Conservation (phyloP, 2,329 filamentous ascomycete species). For the Xylaria sp. region DNA sequence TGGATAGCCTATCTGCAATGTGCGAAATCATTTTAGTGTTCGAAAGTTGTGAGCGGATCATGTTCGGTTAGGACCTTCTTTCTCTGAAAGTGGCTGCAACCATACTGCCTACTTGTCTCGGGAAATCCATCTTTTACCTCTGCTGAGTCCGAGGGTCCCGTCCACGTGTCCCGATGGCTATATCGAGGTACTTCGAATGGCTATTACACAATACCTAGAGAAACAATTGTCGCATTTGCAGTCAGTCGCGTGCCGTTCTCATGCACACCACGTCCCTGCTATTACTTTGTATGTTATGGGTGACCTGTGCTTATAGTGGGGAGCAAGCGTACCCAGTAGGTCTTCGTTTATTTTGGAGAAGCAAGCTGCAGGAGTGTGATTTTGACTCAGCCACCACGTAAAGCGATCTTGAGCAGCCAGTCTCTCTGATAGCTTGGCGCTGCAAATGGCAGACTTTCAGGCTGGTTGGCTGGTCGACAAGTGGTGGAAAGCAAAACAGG, state of each 20-base stretch:
- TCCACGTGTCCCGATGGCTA: background rate
- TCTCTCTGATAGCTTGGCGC: conserved; percentile 1
- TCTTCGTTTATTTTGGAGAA: background rate
- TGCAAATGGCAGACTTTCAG: background rate
- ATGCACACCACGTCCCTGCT: background rate
- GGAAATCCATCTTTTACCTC: background rate
- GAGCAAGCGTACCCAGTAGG: background rate
- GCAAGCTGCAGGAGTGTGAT: background rate
- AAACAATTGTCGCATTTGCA: no score
- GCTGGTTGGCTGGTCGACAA: conserved; percentile 18
- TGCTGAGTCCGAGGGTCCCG: background rate
- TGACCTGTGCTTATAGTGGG: background rate
- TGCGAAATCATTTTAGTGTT: no score
- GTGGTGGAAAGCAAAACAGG: conserved; percentile 1
- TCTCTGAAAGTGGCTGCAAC: no score
- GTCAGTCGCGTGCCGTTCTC: background rate
- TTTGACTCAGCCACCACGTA: background rate
- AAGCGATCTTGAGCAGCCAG: background rate
- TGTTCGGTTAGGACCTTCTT: no score
- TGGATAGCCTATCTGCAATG: no score
- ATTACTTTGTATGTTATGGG: background rate
- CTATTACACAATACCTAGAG: background rate
- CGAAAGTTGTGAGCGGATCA: no score
- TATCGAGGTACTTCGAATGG: background rate
- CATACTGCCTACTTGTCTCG: background rate